phyloP scores from a whole-genome alignment of 768 basidiomycete species.

The Tylopilus sp. region DNA sequence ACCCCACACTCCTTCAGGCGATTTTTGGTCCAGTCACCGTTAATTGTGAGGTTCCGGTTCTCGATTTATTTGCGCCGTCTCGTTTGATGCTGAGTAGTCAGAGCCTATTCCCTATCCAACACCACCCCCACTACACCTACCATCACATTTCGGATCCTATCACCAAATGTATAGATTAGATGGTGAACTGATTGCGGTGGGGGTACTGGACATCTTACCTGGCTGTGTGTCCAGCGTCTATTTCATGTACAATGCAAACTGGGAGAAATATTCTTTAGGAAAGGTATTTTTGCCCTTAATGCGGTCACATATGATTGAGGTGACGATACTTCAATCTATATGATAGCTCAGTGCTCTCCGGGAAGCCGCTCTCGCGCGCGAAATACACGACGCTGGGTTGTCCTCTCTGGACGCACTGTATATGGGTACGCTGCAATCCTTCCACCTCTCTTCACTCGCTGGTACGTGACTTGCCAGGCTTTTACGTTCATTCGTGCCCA shows the following conservation, averaged over 20 bases:
- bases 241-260: constrained; percentile 80
- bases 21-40: constrained; percentile 79
- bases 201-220: constrained; percentile 88
- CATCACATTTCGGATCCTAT: constrained; percentile 83
- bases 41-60: constrained; percentile 48
- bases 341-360: constrained; percentile 77
- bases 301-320: neutral
- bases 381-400: constrained; percentile 71
- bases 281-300: constrained; percentile 46
- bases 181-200: constrained; percentile 77
- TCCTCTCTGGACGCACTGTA: constrained; percentile 66
- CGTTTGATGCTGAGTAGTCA: constrained; percentile 36
- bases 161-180: constrained; percentile 88
- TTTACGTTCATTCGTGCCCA: constrained; percentile 85
- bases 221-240: constrained; percentile 81
- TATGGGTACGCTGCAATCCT: constrained; percentile 62
- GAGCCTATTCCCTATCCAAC: constrained; percentile 59
- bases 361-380: constrained; percentile 70
- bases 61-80: neutral
- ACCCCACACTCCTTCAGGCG: constrained; percentile 52
- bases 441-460: neutral
- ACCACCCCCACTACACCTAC: constrained; percentile 54
- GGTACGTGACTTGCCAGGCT: constrained; percentile 51
- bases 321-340: neutral
- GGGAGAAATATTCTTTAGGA: constrained; percentile 69